Evolutionary conservation across 805 yeast species (phyloP).

Genomic region (Nakazawaea sp.): DNA sequence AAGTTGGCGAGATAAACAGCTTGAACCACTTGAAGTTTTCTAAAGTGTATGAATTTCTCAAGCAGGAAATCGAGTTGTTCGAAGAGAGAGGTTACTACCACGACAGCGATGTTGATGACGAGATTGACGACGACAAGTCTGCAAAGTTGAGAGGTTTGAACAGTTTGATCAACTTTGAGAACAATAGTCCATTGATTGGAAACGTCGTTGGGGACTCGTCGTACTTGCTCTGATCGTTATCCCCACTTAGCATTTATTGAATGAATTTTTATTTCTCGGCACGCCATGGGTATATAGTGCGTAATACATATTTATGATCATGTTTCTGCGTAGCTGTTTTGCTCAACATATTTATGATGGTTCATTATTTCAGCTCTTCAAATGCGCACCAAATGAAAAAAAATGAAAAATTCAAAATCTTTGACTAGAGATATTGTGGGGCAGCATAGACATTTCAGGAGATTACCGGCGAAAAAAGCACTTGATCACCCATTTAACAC

Average conservation of each 20-base stretch:
- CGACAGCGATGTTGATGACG: conserved; percentile 3
- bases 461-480: background rate
- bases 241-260: too few species aligned
- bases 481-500: too few species aligned
- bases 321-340: too few species aligned
- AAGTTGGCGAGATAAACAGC: conserved; percentile 21
- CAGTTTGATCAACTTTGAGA: conserved; percentile 14
- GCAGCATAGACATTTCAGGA: too few species aligned
- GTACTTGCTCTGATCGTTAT: background rate
- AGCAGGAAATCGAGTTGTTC: conserved; percentile 20
- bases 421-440: too few species aligned
- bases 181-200: conserved; percentile 13
- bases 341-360: too few species aligned
- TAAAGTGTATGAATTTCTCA: conserved; percentile 18
- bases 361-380: too few species aligned
- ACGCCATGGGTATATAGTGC: too few species aligned
- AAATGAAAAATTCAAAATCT: too few species aligned
- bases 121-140: conserved; percentile 5
- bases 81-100: conserved; percentile 14
- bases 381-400: too few species aligned
- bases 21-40: conserved; percentile 22
- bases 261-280: too few species aligned
- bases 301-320: too few species aligned
- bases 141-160: conserved; percentile 20
- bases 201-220: background rate